These are phyloP conservation scores for Backusella tuberculispora DNA, from an alignment of 192 early-diverging fungal species.

Conservation along the genomic window DNA sequence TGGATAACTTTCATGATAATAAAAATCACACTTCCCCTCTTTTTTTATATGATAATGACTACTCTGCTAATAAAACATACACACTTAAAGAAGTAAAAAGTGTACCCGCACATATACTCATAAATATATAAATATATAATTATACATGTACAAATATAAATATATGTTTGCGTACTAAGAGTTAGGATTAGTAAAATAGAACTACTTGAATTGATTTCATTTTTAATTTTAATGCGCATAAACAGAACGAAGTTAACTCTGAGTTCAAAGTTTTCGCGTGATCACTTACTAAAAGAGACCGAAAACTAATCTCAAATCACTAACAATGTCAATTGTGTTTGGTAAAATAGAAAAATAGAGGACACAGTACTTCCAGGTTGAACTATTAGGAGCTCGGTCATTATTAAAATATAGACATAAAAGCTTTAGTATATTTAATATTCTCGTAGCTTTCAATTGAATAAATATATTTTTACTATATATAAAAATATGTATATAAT, in stretches of 20 bases:
- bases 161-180: neutral
- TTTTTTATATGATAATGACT: neutral
- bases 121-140: neutral
- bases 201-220: neutral
- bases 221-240: constrained; percentile 3
- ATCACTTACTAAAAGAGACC: neutral
- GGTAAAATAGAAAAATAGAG: neutral
- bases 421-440: too few relatives aligned
- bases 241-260: neutral
- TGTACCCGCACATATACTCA: neutral
- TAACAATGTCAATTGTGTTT: neutral
- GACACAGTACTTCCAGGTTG: too few relatives aligned
- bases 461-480: too few relatives aligned
- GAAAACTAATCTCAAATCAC: neutral
- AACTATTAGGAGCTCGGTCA: too few relatives aligned
- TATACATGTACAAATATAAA: neutral
- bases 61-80: neutral
- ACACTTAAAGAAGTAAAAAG: neutral
- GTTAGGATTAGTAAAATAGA: neutral
- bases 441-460: too few relatives aligned
- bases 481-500: neutral
- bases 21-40: neutral
- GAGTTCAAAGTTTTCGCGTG: neutral
- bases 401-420: too few relatives aligned
- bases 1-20: neutral